Percentiles rank a stretch among this genome's conserved stretches.
phyloP scores from a whole-genome alignment of 768 basidiomycete species.

The Cubamyces sp. region DNA sequence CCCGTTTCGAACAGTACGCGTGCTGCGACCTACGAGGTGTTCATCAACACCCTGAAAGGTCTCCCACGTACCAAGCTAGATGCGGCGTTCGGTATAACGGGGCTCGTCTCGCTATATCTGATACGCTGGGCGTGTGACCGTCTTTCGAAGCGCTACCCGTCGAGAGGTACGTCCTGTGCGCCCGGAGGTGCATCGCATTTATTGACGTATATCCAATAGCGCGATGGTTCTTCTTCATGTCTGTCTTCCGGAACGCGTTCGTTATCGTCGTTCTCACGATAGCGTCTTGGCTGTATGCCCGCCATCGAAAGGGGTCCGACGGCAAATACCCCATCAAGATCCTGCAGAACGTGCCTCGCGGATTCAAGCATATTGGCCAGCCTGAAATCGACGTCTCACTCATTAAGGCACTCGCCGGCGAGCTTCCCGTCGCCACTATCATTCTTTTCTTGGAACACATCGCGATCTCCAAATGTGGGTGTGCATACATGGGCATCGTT shows the following conservation, averaged over 20 bases:
- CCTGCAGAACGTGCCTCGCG: conserved; percentile 79
- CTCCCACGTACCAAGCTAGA: conserved; percentile 71
- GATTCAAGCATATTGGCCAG: conserved; percentile 61
- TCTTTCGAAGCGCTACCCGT: conserved; percentile 61
- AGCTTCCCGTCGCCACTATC: conserved; percentile 83
- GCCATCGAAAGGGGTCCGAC: conserved; percentile 53
- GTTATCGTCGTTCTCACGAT: conserved; percentile 86
- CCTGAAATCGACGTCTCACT: conserved; percentile 53
- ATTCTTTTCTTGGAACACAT: conserved; percentile 93
- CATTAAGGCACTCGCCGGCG: conserved; percentile 64
- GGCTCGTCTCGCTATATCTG: conserved; percentile 67
- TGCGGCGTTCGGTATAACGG: conserved; percentile 86
- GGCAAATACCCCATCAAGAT: conserved; percentile 85
- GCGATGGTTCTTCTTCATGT: conserved; percentile 74
- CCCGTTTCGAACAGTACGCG: conserved; percentile 62
- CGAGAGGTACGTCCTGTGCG: conserved; percentile 45
- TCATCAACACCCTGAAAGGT: conserved; percentile 90
- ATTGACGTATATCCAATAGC: conserved; percentile 41
- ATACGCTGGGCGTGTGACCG: conserved; percentile 63
- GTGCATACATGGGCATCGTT: background rate
- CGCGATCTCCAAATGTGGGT: conserved; percentile 85
- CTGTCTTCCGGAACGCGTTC: conserved; percentile 78
- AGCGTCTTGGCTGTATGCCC: conserved; percentile 82
- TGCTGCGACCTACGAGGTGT: conserved; percentile 78
- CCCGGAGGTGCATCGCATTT: background rate